Evolutionary conservation across 2,329 filamentous ascomycete genomes (phyloP), one percentile per base, ranked within the genome.

Genomic region (Colletotrichum sublineola): DNA sequence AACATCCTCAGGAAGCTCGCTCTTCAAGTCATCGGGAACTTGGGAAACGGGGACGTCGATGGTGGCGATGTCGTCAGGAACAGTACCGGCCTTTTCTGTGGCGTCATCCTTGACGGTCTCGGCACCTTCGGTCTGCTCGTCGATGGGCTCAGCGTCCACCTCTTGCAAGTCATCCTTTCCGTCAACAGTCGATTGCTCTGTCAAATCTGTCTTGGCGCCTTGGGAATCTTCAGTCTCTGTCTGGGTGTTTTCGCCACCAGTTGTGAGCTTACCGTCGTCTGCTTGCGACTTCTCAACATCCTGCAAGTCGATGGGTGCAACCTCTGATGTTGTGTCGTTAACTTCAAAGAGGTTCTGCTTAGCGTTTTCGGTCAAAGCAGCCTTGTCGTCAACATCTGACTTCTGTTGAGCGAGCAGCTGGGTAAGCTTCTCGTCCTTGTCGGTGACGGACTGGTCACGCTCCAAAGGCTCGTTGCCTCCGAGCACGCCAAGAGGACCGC

Each of bases 271-370:
- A 63, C 67, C 70, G 33, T 73, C 68, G 46, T 74, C 68, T 38
- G 63, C 56, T 20, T 58, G 57, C 4, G 65, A 55, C 56, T 73
- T 67, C n/a, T 73, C 46, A 38, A n/a, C 38, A 15, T 75, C 74
- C 58, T 74, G 52, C 24, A 75, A 57, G 18, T 74, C 68, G 65
- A 75, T 60, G 3, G 74, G 74, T 18, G 74, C 74, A 24, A 65
- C 72, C 24, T 75, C 73, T 12, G 72, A 74, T 8, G 74, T 71
- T 24, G 72, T 74, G 48, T 75, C 71, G 31, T 71, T 71, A 6
- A 31, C 56, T 31, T 71, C 71, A 48, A 75, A 75, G 2, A 75
- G 74, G 46, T 67, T 71, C 24, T 70, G 71, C 72, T 75, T 74
- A 12, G 74, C 74, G 50, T 74, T 62, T 31, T 75, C 73, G 7